These are phyloP conservation scores for Solanum ossicruentum DNA, from an alignment of 257 asterid species.

Conservation along the genomic window DNA sequence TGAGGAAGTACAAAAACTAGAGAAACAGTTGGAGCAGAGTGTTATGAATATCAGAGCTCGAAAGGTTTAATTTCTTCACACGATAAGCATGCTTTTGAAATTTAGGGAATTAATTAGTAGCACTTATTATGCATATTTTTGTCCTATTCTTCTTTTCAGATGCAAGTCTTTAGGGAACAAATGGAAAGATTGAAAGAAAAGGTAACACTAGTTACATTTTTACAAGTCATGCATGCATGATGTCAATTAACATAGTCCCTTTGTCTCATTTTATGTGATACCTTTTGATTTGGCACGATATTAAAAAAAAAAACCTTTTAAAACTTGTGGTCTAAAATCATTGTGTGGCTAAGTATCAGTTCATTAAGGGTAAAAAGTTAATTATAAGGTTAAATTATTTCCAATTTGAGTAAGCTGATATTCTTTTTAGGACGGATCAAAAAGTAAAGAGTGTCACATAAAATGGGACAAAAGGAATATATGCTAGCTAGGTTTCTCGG, in stretches of 20 bases:
- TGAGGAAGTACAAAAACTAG: slow-evolving; percentile 69
- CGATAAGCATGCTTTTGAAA: background rate
- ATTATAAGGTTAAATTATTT: too few species aligned
- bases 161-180: slow-evolving; percentile 72
- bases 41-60: slow-evolving; percentile 49
- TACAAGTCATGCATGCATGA: background rate
- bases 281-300: too few species aligned
- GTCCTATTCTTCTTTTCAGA: slow-evolving; percentile 17
- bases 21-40: slow-evolving; percentile 69
- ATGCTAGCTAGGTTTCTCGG: background rate
- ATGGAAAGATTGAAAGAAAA: slow-evolving; percentile 55
- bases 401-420: too few species aligned
- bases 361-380: too few species aligned
- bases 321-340: too few species aligned
- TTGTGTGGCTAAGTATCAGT: too few species aligned
- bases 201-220: slow-evolving; percentile 22
- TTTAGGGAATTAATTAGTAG: background rate
- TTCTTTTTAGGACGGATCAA: too few species aligned
- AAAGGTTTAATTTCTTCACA: slow-evolving; percentile 30
- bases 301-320: too few species aligned
- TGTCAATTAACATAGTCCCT: background rate
- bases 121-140: background rate
- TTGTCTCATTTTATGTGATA: too few species aligned
- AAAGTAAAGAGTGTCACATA: too few species aligned
- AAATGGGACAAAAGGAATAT: too few species aligned